Percentiles rank a stretch among this genome's conserved stretches.
Evolutionary conservation across 176 grass and related monocot genomes (phyloP).

Genomic region (Avena eriantha): DNA sequence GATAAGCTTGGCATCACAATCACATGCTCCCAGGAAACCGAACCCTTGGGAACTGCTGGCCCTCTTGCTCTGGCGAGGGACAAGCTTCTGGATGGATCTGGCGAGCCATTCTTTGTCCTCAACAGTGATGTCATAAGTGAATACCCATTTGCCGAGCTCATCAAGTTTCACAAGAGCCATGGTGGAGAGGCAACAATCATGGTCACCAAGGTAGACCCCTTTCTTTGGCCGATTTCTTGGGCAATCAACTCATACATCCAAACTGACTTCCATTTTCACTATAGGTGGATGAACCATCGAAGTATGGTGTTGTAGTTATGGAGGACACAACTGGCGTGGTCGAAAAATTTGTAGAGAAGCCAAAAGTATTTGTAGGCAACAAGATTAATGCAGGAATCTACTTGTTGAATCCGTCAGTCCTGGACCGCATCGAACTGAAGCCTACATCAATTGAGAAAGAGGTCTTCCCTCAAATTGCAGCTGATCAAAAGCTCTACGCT

Average conservation of each 20-base stretch:
- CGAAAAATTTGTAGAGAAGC: conserved; percentile 93
- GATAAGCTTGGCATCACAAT: conserved; percentile 90
- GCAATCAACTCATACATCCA: not conserved
- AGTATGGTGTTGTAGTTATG: conserved; percentile 95
- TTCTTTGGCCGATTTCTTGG: conserved; percentile 20
- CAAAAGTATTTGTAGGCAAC: conserved; percentile 96
- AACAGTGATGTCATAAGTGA: conserved; percentile 96
- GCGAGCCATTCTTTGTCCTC: conserved; percentile 88
- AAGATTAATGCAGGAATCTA: conserved; percentile 99
- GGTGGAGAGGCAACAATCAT: conserved; percentile 89
- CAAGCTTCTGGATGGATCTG: conserved; percentile 78
- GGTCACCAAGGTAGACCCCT: conserved; percentile 82
- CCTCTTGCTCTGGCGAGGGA: conserved; percentile 94
- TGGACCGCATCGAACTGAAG: conserved; percentile 81
- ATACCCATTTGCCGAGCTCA: conserved; percentile 89
- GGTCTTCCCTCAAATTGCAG: conserved; percentile 82
- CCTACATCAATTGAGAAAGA: conserved; percentile 99
- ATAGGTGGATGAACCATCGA: conserved; percentile 94
- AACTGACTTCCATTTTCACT: conserved; percentile 29
- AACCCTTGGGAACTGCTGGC: conserved; percentile 87
- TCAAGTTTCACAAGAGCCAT: conserved; percentile 85
- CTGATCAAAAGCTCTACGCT: conserved; percentile 58
- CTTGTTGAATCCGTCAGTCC: conserved; percentile 86
- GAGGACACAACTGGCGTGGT: conserved; percentile 78
- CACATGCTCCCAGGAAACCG: conserved; percentile 94